Base-by-base conservation (phyloP, 108 stramenopile species). In the Pseudonitzschia pungens region DNA sequence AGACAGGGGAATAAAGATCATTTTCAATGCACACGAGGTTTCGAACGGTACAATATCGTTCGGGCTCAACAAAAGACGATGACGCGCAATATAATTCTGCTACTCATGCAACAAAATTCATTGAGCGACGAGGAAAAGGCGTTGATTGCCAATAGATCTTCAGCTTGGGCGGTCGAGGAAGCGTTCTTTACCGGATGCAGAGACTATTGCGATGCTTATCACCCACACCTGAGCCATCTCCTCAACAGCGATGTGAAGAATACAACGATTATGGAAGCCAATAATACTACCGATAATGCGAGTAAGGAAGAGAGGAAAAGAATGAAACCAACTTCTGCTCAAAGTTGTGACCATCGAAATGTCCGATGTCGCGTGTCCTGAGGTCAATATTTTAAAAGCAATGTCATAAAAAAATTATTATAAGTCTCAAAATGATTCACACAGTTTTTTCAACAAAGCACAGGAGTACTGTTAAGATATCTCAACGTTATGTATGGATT, bases 151-250 rank as follows among this genome's bases (percentile, higher is more conserved):
- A 14, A 27, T 29, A 45, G 43, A 48, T 44, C 66, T 8, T 48
- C 66, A 3, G 28, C 45, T 12, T 67, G 44, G 42, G 66, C 66
- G 3, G 66, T 67, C 2, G 28, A 50, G 0, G 66, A 67, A 10
- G 66, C 66, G 3, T 67, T 67, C 21, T 7, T 24, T 5, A 67
- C 44, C 18, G 66, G 66, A 26, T 67, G 42, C 44, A 32, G 18
- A 24, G 66, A 67, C 24, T 67, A 21, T 29, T 67, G 66, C 28
- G 45, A 67, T 5, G 66, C 36, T 14, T 67, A 67, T 67, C 66
- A 50, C 27, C 54, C 54, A 10, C 54, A 55, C 9, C 2, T 55
- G 26, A 55, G 24, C 26, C 54, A 55, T 26, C 21, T 55, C 24
- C 20, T 55, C 54, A 24, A 21, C n/a, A 55, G 26, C 54, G 4